Evolutionary conservation across 2,329 filamentous ascomycete species (phyloP).

Genomic region (Ilyonectria mors-panacis): DNA sequence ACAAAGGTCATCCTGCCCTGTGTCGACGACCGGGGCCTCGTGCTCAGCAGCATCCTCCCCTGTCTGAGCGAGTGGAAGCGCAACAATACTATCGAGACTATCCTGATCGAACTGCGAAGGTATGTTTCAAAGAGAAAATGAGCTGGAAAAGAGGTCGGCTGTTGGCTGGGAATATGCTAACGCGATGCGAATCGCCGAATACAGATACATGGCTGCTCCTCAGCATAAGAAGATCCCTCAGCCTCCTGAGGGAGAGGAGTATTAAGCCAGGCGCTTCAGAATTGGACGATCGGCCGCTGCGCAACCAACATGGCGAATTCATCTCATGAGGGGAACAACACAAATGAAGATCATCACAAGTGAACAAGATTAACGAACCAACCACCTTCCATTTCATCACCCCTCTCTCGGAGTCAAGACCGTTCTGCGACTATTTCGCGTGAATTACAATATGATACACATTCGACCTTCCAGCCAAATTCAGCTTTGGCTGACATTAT

Average conservation of each 20-base stretch:
- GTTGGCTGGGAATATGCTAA: neutral
- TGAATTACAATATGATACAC: conserved; percentile 49
- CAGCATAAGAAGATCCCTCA: conserved; percentile 96
- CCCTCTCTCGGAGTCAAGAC: conserved; percentile 25
- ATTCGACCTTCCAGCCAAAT: conserved; percentile 35
- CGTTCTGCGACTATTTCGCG: conserved; percentile 39
- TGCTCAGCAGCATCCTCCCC: conserved; percentile 86
- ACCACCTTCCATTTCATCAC: conserved; percentile 32
- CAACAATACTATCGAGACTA: conserved; percentile 95
- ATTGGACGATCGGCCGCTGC: conserved; percentile 1
- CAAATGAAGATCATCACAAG: conserved; percentile 23
- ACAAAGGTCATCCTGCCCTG: conserved; percentile 97
- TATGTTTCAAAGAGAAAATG: conserved; percentile 53
- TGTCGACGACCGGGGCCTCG: conserved; percentile 87
- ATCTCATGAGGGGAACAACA: conserved; percentile 16
- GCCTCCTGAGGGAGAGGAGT: conserved; percentile 84
- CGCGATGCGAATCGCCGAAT: neutral
- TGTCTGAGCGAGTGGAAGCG: conserved; percentile 93
- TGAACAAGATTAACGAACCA: conserved; percentile 37
- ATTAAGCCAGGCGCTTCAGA: conserved; percentile 46
- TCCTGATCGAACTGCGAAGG: conserved; percentile 89
- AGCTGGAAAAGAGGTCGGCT: neutral
- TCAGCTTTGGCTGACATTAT: conserved; percentile 8
- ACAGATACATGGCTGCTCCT: conserved; percentile 91
- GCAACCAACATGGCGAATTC: conserved; percentile 19